Base-by-base conservation (phyloP, 2,329 filamentous ascomycete species). In the Ilyonectria sp. region DNA sequence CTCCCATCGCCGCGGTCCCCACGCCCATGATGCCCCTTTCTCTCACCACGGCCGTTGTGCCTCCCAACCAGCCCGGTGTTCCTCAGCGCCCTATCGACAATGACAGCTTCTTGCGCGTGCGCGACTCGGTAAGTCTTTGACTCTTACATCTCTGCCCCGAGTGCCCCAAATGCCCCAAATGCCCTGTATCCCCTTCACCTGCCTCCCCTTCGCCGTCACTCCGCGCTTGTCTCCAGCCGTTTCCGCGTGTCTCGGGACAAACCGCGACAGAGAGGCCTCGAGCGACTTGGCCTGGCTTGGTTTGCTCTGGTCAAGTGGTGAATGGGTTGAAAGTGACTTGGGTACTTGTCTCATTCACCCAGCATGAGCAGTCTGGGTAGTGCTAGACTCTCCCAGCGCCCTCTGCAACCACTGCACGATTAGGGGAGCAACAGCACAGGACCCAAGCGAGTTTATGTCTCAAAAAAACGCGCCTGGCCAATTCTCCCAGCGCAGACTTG, bases 41-140 rank as follows among this genome's bases (percentile, higher is more conserved):
- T 13, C 60, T 82, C 71, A 71, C 75, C 21, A 54, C 65, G 17
- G 60, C 69, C 17, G 52, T 74, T 62, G 70, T 65, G 49, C 61
- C 71, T 60, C 69, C 67, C 8, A 73, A 68, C 9, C 70, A 68
- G 31, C 60, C 66, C 43, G 63, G 68, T 33, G 64, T 72, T 58
- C 73, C 76, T 57, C 76, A 79, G 68, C 80, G 79, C 64, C 76
- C 85, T 47, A 89, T 93, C 71, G 90, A 94, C 69, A 86, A 92
- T 64, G 91, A 94, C 65, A 92, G 93, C 80, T 95, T 95, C 79
- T 87, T 93, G 68, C 87, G 91, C 78, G 94, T 94, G 55, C 90
- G 94, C 76, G 94, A 97, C 79, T 91, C 90, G 79, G 94, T 97
- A 91, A 88, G 93, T 84, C 49, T 15, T 57, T 47, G 13, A 21